phyloP scores from a whole-genome alignment of 306 rosid genomes.

The Vicia villosa region DNA sequence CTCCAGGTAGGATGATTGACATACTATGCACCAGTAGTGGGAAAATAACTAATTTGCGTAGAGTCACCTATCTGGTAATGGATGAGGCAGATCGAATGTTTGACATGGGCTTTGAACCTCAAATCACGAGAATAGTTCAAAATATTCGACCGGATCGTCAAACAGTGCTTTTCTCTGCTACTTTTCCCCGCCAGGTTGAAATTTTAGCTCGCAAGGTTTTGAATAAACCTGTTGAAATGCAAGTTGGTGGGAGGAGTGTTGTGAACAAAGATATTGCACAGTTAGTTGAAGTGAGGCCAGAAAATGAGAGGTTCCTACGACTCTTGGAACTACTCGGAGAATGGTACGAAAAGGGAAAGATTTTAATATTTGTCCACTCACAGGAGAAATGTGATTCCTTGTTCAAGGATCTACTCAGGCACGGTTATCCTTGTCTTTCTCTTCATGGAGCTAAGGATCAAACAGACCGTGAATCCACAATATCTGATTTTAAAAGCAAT shows the following conservation, averaged over 20 bases:
- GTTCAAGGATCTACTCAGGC: constrained; percentile 81
- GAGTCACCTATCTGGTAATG: constrained; percentile 91
- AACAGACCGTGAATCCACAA: constrained; percentile 92
- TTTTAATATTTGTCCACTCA: constrained; percentile 87
- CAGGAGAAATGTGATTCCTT: constrained; percentile 90
- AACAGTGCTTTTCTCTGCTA: constrained; percentile 90
- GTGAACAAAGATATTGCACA: constrained; percentile 87
- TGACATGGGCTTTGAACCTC: constrained; percentile 99
- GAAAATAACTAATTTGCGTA: constrained; percentile 83
- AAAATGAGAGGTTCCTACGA: constrained; percentile 79
- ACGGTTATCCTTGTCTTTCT: constrained; percentile 91
- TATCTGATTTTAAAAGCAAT: constrained; percentile 83
- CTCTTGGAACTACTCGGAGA: constrained; percentile 86
- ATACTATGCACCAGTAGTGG: constrained; percentile 95
- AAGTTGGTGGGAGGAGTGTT: constrained; percentile 97
- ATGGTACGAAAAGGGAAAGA: constrained; percentile 93
- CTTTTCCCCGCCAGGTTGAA: constrained; percentile 94
- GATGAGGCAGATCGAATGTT: constrained; percentile 99
- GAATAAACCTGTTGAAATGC: constrained; percentile 85
- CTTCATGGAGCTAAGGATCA: constrained; percentile 96
- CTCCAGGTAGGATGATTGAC: constrained; percentile 98
- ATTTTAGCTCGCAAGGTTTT: constrained; percentile 82
- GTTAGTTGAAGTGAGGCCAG: constrained; percentile 84
- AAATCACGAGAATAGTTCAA: constrained; percentile 91
- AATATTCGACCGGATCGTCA: constrained; percentile 87